Base-by-base conservation (phyloP, 345 rosid genomes). In the Noccaea bulbosa region DNA sequence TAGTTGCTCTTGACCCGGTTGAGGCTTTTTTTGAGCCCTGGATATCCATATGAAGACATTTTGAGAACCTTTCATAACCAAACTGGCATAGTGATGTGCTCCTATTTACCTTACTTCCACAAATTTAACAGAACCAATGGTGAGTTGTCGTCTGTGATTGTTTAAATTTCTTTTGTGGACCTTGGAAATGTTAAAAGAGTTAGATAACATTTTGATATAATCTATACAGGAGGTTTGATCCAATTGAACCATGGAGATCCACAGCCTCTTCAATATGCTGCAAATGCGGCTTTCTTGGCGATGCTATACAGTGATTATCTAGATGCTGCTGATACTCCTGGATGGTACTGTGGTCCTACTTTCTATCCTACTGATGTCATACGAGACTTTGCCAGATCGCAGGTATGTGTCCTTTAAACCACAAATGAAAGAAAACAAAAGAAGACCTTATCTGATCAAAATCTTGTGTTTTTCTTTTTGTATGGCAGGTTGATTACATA, bases 231-330 rank as follows among this genome's bases (percentile, higher is more conserved):
- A 62, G 95, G 97, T 50, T 77, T 94, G 83, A 88, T 91, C 16
- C 77, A 86, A 69, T 75, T 94, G 53, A 91, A 89, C 79, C 97
- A 89, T 65, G 99, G 97, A 74, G 81, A 72, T 57, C 95, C 96
- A 24, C 97, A 91, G 77, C 99, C 97, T 52, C 92, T 94, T 22
- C 99, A 94, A 59, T 94, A 89, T 65, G 89, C 85, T 9, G 96
- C 82, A 44, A 91, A 89, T 77, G 95, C 97, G 7, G 97, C 97
- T 53, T 94, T 86, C 79, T 77, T 94, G 61, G 99, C 97, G 0
- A 46, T 87, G 11, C 48, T 89, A 27, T 94, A 34, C 65, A 86
- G 89, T 69, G 99, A 91, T 79, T 94, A 91, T 73, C 88, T 94
- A 39, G 96, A 89, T 10, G 96, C 97, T 71, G 86, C 93, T 16